Percentiles rank a stretch among this genome's conserved stretches.
Evolutionary conservation across 2,329 filamentous ascomycete species (phyloP).

Genomic region (Biscogniauxia mediterranea): DNA sequence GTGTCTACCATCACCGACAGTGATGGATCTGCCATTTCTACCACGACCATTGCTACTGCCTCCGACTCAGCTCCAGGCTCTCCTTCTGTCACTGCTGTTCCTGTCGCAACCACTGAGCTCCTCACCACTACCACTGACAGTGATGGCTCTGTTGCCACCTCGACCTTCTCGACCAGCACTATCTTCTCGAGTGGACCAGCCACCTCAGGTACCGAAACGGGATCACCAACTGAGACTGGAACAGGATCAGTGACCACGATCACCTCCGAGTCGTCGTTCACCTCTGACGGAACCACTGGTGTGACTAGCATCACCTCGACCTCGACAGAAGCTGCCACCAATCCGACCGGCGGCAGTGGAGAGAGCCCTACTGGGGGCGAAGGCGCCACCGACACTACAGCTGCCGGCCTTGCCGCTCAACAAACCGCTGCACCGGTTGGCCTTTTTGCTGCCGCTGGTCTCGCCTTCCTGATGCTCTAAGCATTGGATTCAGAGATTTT

Average conservation of each 20-base stretch:
- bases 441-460: conserved; percentile 29
- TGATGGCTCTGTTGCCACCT: conserved; percentile 17
- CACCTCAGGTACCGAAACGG: conserved; percentile 14
- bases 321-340: conserved; percentile 18
- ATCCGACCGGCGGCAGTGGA: not conserved
- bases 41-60: conserved; percentile 7
- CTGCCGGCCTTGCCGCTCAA: conserved; percentile 12
- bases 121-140: conserved; percentile 17
- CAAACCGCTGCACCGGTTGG: conserved; percentile 31
- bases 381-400: not conserved
- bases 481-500: not conserved
- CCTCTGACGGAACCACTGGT: conserved; percentile 20
- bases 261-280: conserved; percentile 20
- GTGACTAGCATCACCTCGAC: conserved; percentile 22
- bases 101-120: conserved; percentile 14
- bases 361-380: conserved; percentile 6
- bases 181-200: conserved; percentile 12
- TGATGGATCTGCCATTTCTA: conserved; percentile 14
- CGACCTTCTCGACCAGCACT: conserved; percentile 24
- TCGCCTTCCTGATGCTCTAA: conserved; percentile 31
- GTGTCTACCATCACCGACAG: conserved; percentile 19
- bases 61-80: not conserved
- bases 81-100: conserved; percentile 7
- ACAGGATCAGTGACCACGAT: conserved; percentile 22
- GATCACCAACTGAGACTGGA: conserved; percentile 16